Conservation (phyloP, 2,329 filamentous ascomycete genomes). For the Decorospora gaudefroyi region DNA sequence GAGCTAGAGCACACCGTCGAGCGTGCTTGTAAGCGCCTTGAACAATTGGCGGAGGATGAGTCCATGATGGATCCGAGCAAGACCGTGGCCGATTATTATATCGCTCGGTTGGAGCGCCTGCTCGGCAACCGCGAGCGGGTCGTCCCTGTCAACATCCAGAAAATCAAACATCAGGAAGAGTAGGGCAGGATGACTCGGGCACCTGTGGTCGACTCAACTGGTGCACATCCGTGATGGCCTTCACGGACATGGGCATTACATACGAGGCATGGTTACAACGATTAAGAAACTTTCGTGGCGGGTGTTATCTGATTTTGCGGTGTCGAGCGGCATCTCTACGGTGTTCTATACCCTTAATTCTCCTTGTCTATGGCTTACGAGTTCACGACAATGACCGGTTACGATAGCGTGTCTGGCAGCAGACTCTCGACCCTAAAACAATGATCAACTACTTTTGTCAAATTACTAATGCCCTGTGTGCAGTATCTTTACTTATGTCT, state of each 20-base stretch:
- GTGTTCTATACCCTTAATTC: constrained; percentile 10
- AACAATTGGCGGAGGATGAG: constrained; percentile 44
- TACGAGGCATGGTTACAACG: too few species aligned
- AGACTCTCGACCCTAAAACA: not conserved
- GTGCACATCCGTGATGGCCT: not conserved
- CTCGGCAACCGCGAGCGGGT: constrained; percentile 22
- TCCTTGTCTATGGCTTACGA: not conserved
- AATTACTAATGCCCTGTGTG: too few species aligned
- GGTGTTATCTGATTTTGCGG: not conserved
- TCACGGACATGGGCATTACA: not conserved
- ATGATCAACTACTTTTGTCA: constrained; percentile 3
- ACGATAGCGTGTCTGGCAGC: not conserved
- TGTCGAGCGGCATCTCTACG: not conserved
- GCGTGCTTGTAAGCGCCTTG: constrained; percentile 28
- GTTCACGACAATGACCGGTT: not conserved
- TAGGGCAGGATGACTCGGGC: not conserved
- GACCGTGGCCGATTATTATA: constrained; percentile 33
- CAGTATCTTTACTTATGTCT: not conserved
- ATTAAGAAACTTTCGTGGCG: not conserved
- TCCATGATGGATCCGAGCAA: constrained; percentile 20
- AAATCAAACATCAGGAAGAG: not conserved
- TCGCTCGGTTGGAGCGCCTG: constrained; percentile 29
- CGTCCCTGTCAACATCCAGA: constrained; percentile 26
- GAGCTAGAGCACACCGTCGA: constrained; percentile 37
- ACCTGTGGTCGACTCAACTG: not conserved